Evolutionary conservation across 768 basidiomycete species (phyloP).

Genomic region (Suillus alpinus): DNA sequence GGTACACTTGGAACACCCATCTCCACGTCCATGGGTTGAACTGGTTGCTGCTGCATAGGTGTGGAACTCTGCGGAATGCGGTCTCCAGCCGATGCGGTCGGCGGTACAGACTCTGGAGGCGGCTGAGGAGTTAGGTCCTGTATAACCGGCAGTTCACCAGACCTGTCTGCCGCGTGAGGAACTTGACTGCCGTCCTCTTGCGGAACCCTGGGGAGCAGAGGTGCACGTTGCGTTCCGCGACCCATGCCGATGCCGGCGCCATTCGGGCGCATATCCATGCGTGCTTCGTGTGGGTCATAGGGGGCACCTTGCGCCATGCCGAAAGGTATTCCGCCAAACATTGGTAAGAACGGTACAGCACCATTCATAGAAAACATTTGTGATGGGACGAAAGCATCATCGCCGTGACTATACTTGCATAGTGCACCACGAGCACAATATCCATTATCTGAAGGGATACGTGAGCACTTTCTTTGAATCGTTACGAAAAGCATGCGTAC

Average conservation of each 20-base stretch:
- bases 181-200: slow-evolving; percentile 49
- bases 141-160: slow-evolving; percentile 79
- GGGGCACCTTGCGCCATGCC: slow-evolving; percentile 46
- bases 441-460: slow-evolving; percentile 64
- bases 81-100: slow-evolving; percentile 25
- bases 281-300: slow-evolving; percentile 77
- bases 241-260: slow-evolving; percentile 28
- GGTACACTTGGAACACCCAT: slow-evolving; percentile 32
- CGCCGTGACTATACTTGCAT: slow-evolving; percentile 93
- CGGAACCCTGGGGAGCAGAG: slow-evolving; percentile 53
- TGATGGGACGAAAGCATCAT: slow-evolving; percentile 77
- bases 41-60: slow-evolving; percentile 12
- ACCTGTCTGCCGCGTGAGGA: slow-evolving; percentile 37
- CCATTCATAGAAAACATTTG: slow-evolving; percentile 62
- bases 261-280: slow-evolving; percentile 76
- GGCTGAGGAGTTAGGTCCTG: slow-evolving; percentile 73
- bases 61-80: background rate
- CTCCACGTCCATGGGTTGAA: slow-evolving; percentile 32
- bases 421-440: slow-evolving; percentile 85
- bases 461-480: slow-evolving; percentile 9
- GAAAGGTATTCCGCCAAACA: slow-evolving; percentile 65
- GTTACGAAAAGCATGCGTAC: slow-evolving; percentile 46
- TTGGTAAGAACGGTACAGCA: slow-evolving; percentile 62
- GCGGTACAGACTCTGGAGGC: slow-evolving; percentile 31
- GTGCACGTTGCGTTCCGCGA: slow-evolving; percentile 45